Conservation (phyloP, 1,284 basidiomycete species). For the Anthracocystis walkeri region DNA sequence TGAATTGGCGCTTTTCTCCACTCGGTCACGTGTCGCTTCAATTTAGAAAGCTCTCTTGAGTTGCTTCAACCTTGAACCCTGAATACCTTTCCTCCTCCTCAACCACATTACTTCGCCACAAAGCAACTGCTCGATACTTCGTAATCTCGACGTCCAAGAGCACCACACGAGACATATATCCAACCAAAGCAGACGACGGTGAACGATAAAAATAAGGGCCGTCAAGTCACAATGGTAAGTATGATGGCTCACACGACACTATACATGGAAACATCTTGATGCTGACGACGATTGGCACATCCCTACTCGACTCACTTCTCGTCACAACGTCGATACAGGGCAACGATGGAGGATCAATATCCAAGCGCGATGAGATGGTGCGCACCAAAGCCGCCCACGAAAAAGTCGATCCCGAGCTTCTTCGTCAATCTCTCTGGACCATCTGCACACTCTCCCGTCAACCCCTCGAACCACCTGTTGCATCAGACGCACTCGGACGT, state of each 20-base stretch:
- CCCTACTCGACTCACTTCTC: not conserved
- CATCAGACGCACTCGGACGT: slow-evolving; percentile 59
- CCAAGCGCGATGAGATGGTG: slow-evolving; percentile 64
- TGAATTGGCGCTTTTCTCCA: slow-evolving; percentile 25
- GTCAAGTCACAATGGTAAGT: slow-evolving; percentile 13
- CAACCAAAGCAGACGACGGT: not conserved
- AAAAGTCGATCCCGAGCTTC: slow-evolving; percentile 51
- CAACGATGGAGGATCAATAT: slow-evolving; percentile 67
- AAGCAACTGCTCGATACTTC: too few relatives aligned
- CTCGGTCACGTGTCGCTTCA: slow-evolving; percentile 31
- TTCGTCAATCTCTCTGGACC: slow-evolving; percentile 59
- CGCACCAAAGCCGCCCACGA: slow-evolving; percentile 46
- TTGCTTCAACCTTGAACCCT: slow-evolving; percentile 16
- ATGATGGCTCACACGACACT: not conserved
- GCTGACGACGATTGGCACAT: slow-evolving; percentile 7
- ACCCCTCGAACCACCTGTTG: slow-evolving; percentile 55
- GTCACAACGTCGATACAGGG: slow-evolving; percentile 35
- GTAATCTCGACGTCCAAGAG: not conserved
- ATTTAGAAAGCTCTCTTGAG: slow-evolving; percentile 11
- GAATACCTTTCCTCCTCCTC: slow-evolving; percentile 1
- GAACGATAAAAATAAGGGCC: not conserved
- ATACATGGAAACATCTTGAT: not conserved
- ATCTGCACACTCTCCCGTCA: slow-evolving; percentile 58
- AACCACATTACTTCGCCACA: not conserved
- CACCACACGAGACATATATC: not conserved